Percentiles rank a stretch among this genome's conserved stretches.
Conservation (phyloP, 177 flowering plant species). For the Tripterygium wilfordii region DNA sequence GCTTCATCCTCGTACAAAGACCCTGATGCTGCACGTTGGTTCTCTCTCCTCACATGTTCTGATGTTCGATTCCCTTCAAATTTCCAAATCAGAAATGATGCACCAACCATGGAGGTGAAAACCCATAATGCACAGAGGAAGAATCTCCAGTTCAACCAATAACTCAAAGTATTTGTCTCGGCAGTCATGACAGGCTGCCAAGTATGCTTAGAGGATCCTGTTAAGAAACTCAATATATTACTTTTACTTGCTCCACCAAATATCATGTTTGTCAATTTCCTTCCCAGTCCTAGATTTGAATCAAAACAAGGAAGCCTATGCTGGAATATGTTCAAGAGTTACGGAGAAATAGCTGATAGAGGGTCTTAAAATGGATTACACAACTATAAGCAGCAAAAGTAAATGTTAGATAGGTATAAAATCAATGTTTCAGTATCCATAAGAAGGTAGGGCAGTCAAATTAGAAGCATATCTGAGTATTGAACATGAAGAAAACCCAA, state of each 20-base stretch:
- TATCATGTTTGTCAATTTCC: not conserved
- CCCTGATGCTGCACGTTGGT: constrained; percentile 18
- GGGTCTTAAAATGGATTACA: no score
- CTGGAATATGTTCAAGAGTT: not conserved
- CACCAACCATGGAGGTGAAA: constrained; percentile 16
- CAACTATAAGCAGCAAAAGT: no score
- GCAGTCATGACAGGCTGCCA: constrained; percentile 32
- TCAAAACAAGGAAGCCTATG: not conserved
- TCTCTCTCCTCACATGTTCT: constrained; percentile 16
- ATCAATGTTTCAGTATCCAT: no score
- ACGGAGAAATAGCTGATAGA: not conserved
- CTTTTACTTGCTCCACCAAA: not conserved
- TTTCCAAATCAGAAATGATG: constrained; percentile 40
- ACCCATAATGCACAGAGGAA: constrained; percentile 35
- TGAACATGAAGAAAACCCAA: no score
- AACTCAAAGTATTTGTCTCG: constrained; percentile 38
- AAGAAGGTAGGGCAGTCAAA: no score
- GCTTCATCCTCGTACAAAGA: constrained; percentile 38
- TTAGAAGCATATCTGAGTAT: no score
- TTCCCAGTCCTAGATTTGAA: not conserved
- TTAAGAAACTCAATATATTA: constrained; percentile 21
- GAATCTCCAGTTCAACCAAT: constrained; percentile 70
- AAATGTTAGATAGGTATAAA: no score
- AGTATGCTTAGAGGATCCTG: constrained; percentile 28
- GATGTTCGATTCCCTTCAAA: constrained; percentile 32